Base-by-base conservation (phyloP, 305 asterid genomes). In the Nicotiana rustica region DNA sequence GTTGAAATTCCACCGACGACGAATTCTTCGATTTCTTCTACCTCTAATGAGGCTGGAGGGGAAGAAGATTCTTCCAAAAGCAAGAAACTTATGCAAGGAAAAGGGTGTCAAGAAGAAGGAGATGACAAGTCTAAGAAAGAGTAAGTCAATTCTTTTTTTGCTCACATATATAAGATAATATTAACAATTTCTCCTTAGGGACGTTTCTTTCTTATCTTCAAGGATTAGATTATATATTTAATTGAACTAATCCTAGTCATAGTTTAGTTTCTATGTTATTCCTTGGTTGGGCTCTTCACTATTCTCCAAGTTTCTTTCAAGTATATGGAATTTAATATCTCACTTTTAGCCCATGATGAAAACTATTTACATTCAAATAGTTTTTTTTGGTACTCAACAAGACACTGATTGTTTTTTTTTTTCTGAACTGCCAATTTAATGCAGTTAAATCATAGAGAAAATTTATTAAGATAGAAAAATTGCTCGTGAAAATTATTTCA, bases 51-150 rank as follows among this genome's bases (percentile, higher is more conserved):
- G 49, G 79, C 59, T 25, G 83, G 4, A 14, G 80, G 60, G 55
- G 62, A 81, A 57, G 80, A 57, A 81, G 84, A 81, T 81, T 81
- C 79, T 33, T 52, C 79, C 10, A 57, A 81, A 62, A 81, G 35
- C 60, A 69, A 33, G 69, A 81, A 81, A 55, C 56, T 57, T 10
- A 5, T 18, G 31, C 69, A 81, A 36, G 8, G 12, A 10, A 66
- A 66, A 81, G 79, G 2, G 19, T 14, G n/a, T 18, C 78, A 67
- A 67, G 33, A 15, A 55, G 70, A 49, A 57, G 78, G 71, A 60
- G 65, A 81, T 18, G 80, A 36, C 38, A 57, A 57, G 62, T 69
- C 71, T 44, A 81, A 59, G 80, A 69, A 59, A 57, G 57, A 49
- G 84, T 81, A 38, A 75, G 84, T 36, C 77, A 25, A 31, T 55